Evolutionary conservation across 257 asterid genomes (phyloP).

Genomic region (Ilex aquifolium): DNA sequence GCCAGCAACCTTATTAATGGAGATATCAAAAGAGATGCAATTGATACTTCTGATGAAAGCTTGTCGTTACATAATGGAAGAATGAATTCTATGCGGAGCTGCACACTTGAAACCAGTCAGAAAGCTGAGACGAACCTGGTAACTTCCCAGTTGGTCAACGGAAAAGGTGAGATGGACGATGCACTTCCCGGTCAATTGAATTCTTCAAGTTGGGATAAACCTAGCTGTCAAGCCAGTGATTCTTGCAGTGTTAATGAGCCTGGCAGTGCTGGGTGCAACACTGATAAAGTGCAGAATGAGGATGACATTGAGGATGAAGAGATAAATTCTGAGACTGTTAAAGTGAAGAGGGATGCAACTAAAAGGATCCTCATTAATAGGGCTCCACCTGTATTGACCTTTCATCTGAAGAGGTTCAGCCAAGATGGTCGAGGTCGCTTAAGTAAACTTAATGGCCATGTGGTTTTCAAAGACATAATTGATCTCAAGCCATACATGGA

Average conservation of each 20-base stretch:
- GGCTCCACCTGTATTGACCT: constrained; percentile 71
- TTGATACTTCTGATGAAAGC: constrained; percentile 23
- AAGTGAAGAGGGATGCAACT: constrained; percentile 86
- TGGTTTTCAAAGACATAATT: constrained; percentile 54
- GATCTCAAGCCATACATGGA: constrained; percentile 68
- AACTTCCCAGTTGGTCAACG: constrained; percentile 20
- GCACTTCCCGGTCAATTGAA: constrained; percentile 16
- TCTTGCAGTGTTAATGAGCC: constrained; percentile 9
- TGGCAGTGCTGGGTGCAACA: constrained; percentile 14
- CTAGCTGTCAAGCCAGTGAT: constrained; percentile 18
- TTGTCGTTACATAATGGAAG: constrained; percentile 19
- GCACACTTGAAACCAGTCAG: constrained; percentile 14
- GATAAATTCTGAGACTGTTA: constrained; percentile 39
- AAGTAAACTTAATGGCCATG: constrained; percentile 85
- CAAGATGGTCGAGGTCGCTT: constrained; percentile 84
- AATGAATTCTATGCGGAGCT: constrained; percentile 18
- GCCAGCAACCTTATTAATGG: constrained; percentile 17
- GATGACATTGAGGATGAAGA: constrained; percentile 38
- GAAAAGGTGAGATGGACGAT: constrained; percentile 12
- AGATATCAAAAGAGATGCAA: constrained; percentile 18
- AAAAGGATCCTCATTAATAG: constrained; percentile 62
- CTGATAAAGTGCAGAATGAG: constrained; percentile 28
- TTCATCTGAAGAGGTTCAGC: constrained; percentile 83
- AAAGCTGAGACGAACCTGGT: constrained; percentile 24
- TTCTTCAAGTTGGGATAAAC: constrained; percentile 21